A percentile compares a stretch with the other conserved stretches of the same genome.
These are phyloP conservation scores for Thraustochytrium sp. DNA, from an alignment of 352 stramenopile genomes.

Conservation along the genomic window DNA sequence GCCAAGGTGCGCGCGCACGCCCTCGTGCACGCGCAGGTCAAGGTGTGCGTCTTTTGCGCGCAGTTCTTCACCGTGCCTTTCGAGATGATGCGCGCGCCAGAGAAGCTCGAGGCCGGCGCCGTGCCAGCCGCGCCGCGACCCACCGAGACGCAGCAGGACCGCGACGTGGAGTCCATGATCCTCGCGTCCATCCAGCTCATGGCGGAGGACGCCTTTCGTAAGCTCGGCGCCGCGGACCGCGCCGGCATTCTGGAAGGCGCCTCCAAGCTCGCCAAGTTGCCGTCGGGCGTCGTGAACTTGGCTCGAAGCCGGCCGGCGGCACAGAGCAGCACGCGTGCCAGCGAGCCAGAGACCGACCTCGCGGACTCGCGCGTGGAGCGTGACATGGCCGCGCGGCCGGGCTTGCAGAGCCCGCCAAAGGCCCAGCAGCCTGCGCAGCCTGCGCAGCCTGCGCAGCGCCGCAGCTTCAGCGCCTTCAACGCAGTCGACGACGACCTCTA, in stretches of 20 bases:
- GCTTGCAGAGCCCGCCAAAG: neutral
- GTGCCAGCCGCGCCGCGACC: neutral
- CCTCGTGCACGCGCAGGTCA: neutral
- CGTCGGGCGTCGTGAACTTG: neutral
- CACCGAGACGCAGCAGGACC: neutral
- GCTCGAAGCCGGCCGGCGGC: neutral
- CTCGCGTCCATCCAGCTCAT: conserved; percentile 21
- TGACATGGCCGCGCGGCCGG: no score
- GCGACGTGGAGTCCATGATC: conserved; percentile 17
- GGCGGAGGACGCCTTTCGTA: neutral
- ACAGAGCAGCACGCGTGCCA: neutral
- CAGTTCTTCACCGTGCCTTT: conserved; percentile 19
- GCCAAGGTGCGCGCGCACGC: neutral
- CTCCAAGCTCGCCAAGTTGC: neutral
- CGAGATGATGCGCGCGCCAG: neutral
- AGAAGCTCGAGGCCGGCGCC: neutral
- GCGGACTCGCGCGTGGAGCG: no score
- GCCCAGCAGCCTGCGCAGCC: no score
- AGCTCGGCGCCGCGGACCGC: neutral
- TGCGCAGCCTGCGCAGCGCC: no score
- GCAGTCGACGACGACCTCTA: conserved; percentile 17
- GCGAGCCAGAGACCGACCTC: no score
- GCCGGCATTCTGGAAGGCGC: neutral
- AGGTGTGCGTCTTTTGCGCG: conserved; percentile 35
- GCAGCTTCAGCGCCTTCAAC: neutral